Evolutionary conservation across 495 filamentous ascomycete species (phyloP).

Genomic region (Massariosphaeria phaeospora): DNA sequence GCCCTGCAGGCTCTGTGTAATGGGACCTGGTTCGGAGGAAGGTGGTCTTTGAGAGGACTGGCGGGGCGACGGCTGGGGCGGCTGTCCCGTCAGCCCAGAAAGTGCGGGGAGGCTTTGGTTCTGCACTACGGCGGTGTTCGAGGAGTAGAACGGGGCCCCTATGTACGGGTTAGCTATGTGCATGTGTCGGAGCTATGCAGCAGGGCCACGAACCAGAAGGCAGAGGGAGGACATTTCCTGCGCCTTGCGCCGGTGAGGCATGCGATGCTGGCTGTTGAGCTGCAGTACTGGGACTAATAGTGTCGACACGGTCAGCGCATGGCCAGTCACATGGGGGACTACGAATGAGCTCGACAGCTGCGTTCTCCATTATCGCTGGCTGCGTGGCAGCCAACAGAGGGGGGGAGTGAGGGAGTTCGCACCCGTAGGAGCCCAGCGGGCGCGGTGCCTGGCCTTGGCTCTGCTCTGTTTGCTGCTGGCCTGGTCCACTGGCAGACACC

Average conservation of each 20-base stretch:
- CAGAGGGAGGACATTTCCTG: constrained; percentile 30
- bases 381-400: neutral
- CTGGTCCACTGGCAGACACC: constrained; percentile 9
- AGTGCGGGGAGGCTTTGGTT: constrained; percentile 33
- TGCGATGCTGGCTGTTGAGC: constrained; percentile 27
- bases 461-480: constrained; percentile 31
- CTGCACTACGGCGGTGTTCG: constrained; percentile 17
- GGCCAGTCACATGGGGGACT: constrained; percentile 5
- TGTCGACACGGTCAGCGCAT: constrained; percentile 7
- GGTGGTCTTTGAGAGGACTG: constrained; percentile 26
- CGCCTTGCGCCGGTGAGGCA: constrained; percentile 26
- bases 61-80: constrained; percentile 28
- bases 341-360: neutral
- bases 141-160: constrained; percentile 29
- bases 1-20: constrained; percentile 8
- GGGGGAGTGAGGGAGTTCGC: constrained; percentile 3
- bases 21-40: constrained; percentile 28
- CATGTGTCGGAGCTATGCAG: neutral
- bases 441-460: constrained; percentile 27
- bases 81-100: constrained; percentile 20
- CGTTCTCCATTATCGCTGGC: constrained; percentile 3
- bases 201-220: constrained; percentile 24
- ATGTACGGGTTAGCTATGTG: neutral
- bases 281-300: constrained; percentile 20
- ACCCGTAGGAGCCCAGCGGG: constrained; percentile 29